phyloP scores from a whole-genome alignment of 1,139 yeast genomes.

The Scheffersomyces parashehatae region DNA sequence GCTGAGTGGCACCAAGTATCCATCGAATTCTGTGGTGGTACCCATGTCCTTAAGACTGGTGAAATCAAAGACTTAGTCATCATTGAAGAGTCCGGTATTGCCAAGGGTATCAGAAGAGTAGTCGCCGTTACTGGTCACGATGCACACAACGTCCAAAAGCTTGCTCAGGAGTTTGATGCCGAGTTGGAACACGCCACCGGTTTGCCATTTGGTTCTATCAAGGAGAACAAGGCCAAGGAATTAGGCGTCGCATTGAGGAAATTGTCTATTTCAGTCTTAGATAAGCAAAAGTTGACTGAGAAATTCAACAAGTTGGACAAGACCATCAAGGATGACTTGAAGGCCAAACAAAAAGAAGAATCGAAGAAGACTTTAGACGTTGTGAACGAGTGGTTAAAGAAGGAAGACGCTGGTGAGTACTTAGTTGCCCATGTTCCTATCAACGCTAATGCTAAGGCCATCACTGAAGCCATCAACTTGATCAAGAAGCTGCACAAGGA shows the following conservation, averaged over 20 bases:
- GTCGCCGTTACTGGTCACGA: slow-evolving; percentile 94
- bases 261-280: slow-evolving; percentile 76
- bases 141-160: slow-evolving; percentile 85
- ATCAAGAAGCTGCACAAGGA: slow-evolving; percentile 76
- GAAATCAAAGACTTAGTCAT: slow-evolving; percentile 90
- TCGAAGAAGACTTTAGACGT: slow-evolving; percentile 76
- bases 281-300: slow-evolving; percentile 73
- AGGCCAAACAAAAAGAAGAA: slow-evolving; percentile 85
- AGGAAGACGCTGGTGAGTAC: slow-evolving; percentile 40
- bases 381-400: slow-evolving; percentile 69
- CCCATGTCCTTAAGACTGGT: slow-evolving; percentile 89
- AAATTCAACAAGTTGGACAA: slow-evolving; percentile 81
- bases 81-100: slow-evolving; percentile 94
- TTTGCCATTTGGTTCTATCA: slow-evolving; percentile 62
- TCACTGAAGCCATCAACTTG: slow-evolving; percentile 86
- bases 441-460: slow-evolving; percentile 87
- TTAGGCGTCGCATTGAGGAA: slow-evolving; percentile 82
- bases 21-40: slow-evolving; percentile 98
- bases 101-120: slow-evolving; percentile 97
- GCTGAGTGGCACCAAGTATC: slow-evolving; percentile 76
- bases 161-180: slow-evolving; percentile 70
- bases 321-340: slow-evolving; percentile 81
- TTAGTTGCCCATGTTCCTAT: slow-evolving; percentile 71
- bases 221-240: slow-evolving; percentile 80
- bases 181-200: slow-evolving; percentile 59